These are phyloP conservation scores for Zoysia japonica DNA, from an alignment of 176 grass and related monocot species.

Conservation along the genomic window DNA sequence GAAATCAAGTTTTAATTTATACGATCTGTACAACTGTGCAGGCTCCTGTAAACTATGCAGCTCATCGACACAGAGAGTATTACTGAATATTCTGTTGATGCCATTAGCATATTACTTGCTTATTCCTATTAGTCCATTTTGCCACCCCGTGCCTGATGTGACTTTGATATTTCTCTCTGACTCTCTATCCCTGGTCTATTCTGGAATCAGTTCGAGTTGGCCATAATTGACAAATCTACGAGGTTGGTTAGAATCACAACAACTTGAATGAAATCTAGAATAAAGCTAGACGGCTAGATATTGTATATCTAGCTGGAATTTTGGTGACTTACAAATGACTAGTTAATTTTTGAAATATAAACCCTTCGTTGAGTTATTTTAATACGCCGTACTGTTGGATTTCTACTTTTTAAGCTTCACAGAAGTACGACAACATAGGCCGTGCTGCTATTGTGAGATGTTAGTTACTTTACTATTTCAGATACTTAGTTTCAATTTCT, in stretches of 20 bases:
- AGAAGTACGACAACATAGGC: background rate
- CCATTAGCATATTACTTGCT: background rate
- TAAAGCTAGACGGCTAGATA: background rate
- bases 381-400: background rate
- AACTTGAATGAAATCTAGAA: background rate
- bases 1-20: slow-evolving; percentile 25
- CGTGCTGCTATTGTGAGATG: background rate
- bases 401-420: background rate
- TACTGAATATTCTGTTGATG: slow-evolving; percentile 18
- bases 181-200: background rate
- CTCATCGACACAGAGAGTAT: background rate
- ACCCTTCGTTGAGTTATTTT: background rate
- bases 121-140: background rate
- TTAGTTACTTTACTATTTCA: background rate
- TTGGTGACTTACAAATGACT: background rate
- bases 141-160: background rate
- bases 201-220: background rate
- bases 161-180: background rate
- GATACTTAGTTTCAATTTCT: background rate
- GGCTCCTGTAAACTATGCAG: background rate
- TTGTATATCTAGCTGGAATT: background rate
- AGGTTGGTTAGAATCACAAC: background rate
- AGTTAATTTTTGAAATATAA: background rate
- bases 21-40: background rate
- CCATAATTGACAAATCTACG: background rate